Evolutionary conservation across 306 rosid genomes (phyloP).

Genomic region (Hippophae gyantsensis): DNA sequence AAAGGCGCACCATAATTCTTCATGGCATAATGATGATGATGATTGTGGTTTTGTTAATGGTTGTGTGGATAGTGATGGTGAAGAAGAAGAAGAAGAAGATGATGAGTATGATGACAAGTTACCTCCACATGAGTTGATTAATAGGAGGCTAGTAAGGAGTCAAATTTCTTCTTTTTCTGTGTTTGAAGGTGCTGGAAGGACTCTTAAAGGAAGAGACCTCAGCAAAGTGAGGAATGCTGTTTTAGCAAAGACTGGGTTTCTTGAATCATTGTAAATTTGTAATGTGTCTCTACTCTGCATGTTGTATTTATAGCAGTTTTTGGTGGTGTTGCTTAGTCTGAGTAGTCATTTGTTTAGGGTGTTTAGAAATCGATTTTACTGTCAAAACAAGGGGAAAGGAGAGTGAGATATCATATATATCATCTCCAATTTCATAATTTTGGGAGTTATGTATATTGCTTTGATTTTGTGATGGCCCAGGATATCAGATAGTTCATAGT

Average conservation of each 20-base stretch:
- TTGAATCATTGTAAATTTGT: constrained; percentile 44
- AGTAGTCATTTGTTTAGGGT: too few relatives aligned
- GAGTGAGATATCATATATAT: too few relatives aligned
- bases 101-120: constrained; percentile 37
- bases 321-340: constrained; percentile 5
- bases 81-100: not conserved
- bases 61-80: too few relatives aligned
- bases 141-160: constrained; percentile 77
- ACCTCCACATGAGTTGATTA: constrained; percentile 80
- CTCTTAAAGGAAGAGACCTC: constrained; percentile 86
- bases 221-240: constrained; percentile 84
- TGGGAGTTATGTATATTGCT: too few relatives aligned
- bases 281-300: not conserved
- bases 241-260: constrained; percentile 68
- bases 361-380: too few relatives aligned
- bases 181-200: constrained; percentile 89
- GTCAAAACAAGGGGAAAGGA: too few relatives aligned
- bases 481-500: too few relatives aligned
- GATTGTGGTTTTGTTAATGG: not conserved
- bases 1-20: constrained; percentile 13
- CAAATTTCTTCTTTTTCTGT: constrained; percentile 85
- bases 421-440: too few relatives aligned
- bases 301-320: constrained; percentile 14
- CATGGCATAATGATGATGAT: constrained; percentile 15
- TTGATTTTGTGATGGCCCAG: too few relatives aligned